Conservation (phyloP, 257 asterid genomes). For the Nicotiana undulata region DNA sequence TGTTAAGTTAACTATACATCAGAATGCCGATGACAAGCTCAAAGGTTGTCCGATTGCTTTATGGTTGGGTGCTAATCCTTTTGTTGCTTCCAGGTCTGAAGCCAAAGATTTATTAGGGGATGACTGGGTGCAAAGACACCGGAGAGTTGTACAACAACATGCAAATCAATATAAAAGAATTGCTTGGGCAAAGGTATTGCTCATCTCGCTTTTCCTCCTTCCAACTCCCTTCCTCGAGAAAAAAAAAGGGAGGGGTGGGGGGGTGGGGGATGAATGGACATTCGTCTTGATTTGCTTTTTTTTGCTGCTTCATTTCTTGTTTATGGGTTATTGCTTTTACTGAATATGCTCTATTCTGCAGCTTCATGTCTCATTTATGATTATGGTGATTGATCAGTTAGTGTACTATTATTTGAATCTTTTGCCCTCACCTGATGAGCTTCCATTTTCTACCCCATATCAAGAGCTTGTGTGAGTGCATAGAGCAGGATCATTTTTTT, state of each 20-base stretch:
- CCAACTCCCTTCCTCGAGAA: background rate
- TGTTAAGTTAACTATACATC: background rate
- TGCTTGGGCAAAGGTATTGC: constrained; percentile 86
- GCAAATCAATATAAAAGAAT: constrained; percentile 94
- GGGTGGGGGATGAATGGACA: background rate
- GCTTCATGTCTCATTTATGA: background rate
- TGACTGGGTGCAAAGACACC: constrained; percentile 99
- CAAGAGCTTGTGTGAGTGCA: too few relatives aligned
- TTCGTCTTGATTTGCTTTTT: background rate
- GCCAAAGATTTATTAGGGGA: constrained; percentile 96
- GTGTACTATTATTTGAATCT: background rate
- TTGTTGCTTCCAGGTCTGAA: constrained; percentile 67
- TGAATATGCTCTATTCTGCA: background rate
- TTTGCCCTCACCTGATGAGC: too few relatives aligned
- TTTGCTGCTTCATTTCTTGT: background rate
- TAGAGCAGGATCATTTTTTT: too few relatives aligned
- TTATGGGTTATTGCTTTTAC: too few relatives aligned
- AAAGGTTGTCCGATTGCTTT: background rate
- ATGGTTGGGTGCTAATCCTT: background rate
- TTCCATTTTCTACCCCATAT: too few relatives aligned
- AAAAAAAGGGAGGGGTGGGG: background rate
- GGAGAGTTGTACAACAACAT: constrained; percentile 92
- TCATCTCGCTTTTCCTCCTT: background rate
- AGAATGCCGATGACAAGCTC: background rate
- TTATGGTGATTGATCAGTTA: background rate